Evolutionary conservation across 2,329 filamentous ascomycete species (phyloP), one percentile per base, ranked within the genome.

Genomic region (Diaporthe citrichinensis): DNA sequence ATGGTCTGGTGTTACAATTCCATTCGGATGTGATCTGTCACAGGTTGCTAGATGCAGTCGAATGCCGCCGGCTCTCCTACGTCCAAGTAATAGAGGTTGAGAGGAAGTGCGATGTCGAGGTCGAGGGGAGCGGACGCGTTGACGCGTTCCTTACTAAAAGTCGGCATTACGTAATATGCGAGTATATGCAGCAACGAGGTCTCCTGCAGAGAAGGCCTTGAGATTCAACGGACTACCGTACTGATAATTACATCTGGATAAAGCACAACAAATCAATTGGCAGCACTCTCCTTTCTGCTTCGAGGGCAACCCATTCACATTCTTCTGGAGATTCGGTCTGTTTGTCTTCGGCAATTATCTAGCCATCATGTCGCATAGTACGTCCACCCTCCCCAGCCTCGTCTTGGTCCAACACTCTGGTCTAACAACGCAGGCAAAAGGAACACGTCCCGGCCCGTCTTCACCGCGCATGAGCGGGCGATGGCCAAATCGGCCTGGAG

Each of bases 401-500:
- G 49, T 8, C 10, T 53, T 34, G 49, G 49, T 58, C 41, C 34
- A 41, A 20, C 57, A 15, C 75, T 75, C 73, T 49, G 77, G 57
- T 72, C 76, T 71, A 59, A 80, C 78, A 57, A 67, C 25, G 39
- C 79, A 92, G 91, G 91, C 82, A 98, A 98, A 87, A 92, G 95
- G 80, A 98, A 98, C 86, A 98, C 95, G 59, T 96, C 95, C 59
- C 92, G 96, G 59, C 93, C 95, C 57, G 95, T 98, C 85, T 98
- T 98, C 88, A 98, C 97, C 46, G 93, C 95, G 34, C 92, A 98
- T 86, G 97, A 98, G 86, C 93, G 97, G 79, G 90, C 91, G 71
- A 90, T 96, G 68, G 93, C 98, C 76, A 95, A 95, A 81, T 90
- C 91, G 25, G 92, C 92, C 79, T 98, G 97, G 95, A 92, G 93